phyloP scores from a whole-genome alignment of 768 basidiomycete genomes.

The Galerina sulciceps region DNA sequence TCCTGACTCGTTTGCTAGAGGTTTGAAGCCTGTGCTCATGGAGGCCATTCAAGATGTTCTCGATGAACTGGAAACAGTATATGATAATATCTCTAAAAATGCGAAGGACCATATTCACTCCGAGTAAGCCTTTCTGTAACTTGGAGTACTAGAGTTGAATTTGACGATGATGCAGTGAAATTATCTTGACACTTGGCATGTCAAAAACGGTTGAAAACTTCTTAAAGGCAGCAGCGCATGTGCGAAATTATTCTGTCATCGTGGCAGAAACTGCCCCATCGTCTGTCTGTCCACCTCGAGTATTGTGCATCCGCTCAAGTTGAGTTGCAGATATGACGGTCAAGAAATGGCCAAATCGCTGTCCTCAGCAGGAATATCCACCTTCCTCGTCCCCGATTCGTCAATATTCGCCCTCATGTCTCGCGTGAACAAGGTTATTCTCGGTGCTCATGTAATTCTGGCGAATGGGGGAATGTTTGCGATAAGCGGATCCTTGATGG shows the following conservation, averaged over 20 bases:
- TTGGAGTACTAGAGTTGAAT: background rate
- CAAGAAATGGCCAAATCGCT: constrained; percentile 84
- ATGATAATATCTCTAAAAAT: constrained; percentile 92
- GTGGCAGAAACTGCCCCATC: constrained; percentile 95
- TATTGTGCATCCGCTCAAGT: constrained; percentile 32
- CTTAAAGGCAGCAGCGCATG: constrained; percentile 86
- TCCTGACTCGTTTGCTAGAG: constrained; percentile 76
- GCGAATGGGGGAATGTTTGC: constrained; percentile 98
- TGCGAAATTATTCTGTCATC: constrained; percentile 93
- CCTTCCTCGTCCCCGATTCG: constrained; percentile 96
- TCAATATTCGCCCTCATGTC: constrained; percentile 97
- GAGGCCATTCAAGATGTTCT: constrained; percentile 97
- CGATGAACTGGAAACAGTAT: constrained; percentile 94
- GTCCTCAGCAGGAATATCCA: constrained; percentile 83
- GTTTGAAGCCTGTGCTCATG: constrained; percentile 91
- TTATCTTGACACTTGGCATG: constrained; percentile 82
- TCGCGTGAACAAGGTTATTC: constrained; percentile 93
- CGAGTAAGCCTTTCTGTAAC: constrained; percentile 63
- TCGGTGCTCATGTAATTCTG: constrained; percentile 94
- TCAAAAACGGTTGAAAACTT: constrained; percentile 95
- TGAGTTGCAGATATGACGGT: constrained; percentile 69
- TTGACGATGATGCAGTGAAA: constrained; percentile 65
- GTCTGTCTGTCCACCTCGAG: constrained; percentile 50
- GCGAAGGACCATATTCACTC: constrained; percentile 97
- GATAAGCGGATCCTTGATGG: constrained; percentile 81